phyloP scores from a whole-genome alignment of 805 yeast genomes.

The Yamadazyma olivae region DNA sequence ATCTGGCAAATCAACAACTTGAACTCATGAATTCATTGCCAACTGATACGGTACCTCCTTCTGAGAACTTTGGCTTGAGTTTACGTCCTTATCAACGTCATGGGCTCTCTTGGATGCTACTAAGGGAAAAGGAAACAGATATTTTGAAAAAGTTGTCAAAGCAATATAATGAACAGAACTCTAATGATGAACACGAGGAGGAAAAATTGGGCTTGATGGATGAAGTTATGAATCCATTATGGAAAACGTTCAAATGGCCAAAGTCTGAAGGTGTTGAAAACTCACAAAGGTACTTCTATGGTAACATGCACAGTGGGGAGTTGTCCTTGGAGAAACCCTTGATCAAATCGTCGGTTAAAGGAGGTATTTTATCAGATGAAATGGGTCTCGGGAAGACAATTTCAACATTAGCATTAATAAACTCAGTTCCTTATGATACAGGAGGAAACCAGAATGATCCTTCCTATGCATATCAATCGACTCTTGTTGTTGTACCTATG shows the following conservation, averaged over 20 bases:
- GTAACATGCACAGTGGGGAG: conserved; percentile 77
- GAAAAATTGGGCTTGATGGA: conserved; percentile 25
- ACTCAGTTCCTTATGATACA: conserved; percentile 57
- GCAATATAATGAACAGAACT: conserved; percentile 12
- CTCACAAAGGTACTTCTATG: conserved; percentile 50
- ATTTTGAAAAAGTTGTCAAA: conserved; percentile 30
- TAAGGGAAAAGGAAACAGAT: conserved; percentile 65
- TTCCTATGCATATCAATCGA: conserved; percentile 65
- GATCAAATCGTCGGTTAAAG: conserved; percentile 56
- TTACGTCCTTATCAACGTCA: conserved; percentile 79
- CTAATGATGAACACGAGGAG: conserved; percentile 21
- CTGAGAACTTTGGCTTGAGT: conserved; percentile 48
- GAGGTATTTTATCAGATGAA: conserved; percentile 93
- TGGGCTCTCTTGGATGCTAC: conserved; percentile 88
- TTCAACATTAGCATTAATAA: conserved; percentile 70
- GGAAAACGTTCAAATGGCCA: conserved; percentile 86
- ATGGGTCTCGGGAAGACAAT: conserved; percentile 97
- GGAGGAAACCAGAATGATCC: conserved; percentile 10
- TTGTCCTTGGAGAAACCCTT: conserved; percentile 67
- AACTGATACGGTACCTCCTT: conserved; percentile 53
- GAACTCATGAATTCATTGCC: conserved; percentile 57
- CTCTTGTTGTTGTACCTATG: conserved; percentile 85
- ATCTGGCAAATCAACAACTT: conserved; percentile 65
- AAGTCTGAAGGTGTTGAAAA: conserved; percentile 1
- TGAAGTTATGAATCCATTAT: conserved; percentile 72